Conservation (phyloP, 2,329 filamentous ascomycete species). For the Zymoseptoria ardabiliae region DNA sequence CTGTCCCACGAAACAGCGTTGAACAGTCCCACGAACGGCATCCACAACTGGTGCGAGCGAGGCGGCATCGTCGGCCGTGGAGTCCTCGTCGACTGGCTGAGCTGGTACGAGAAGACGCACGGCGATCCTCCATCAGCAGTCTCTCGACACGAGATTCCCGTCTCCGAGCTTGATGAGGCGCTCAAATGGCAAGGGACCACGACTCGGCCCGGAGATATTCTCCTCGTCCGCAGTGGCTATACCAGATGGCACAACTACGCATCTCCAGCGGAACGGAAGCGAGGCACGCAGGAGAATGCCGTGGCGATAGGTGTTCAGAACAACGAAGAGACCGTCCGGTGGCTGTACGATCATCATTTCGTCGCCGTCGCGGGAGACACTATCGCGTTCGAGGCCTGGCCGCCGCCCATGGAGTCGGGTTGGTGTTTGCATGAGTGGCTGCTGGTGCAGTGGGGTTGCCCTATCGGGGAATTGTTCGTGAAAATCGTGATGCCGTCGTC, state of each 20-base stretch:
- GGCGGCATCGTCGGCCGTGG: constrained; percentile 49
- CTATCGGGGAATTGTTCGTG: constrained; percentile 26
- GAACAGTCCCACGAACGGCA: constrained; percentile 12
- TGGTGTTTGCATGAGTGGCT: constrained; percentile 32
- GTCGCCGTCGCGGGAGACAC: constrained; percentile 31
- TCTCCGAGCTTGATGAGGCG: constrained; percentile 35
- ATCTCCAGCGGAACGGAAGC: constrained; percentile 10
- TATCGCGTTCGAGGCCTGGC: constrained; percentile 29
- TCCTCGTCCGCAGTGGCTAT: constrained; percentile 48
- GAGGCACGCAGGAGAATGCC: constrained; percentile 13
- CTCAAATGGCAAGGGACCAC: constrained; percentile 20
- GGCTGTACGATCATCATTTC: constrained; percentile 40
- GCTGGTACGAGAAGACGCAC: constrained; percentile 34
- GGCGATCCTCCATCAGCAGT: constrained; percentile 39
- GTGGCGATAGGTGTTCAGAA: constrained; percentile 36
- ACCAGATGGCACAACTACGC: constrained; percentile 20
- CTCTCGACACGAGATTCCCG: constrained; percentile 37
- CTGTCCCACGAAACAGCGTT: constrained; percentile 16
- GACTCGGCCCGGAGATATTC: constrained; percentile 45
- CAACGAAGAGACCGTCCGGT: constrained; percentile 42
- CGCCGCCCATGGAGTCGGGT: constrained; percentile 17
- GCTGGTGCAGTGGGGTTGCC: constrained; percentile 33
- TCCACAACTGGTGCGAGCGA: constrained; percentile 42
- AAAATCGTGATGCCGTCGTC: no score
- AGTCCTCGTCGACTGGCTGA: constrained; percentile 46